phyloP scores from a whole-genome alignment of 495 filamentous ascomycete genomes.

The Glonium stellatum region DNA sequence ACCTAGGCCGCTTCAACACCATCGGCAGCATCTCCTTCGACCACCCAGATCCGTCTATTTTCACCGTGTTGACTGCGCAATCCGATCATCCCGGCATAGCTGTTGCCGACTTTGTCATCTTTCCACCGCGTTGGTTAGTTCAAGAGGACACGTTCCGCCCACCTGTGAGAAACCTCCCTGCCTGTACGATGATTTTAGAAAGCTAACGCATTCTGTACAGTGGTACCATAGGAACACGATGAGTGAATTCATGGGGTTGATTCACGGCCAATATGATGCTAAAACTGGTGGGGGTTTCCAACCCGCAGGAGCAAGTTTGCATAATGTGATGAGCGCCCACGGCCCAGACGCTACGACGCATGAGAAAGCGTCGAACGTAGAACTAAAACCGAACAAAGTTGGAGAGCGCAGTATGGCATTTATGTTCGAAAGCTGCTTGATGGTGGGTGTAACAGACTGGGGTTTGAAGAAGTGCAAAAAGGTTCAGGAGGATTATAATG shows the following conservation, averaged over 20 bases:
- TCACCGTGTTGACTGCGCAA: slow-evolving; percentile 69
- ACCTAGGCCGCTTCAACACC: slow-evolving; percentile 71
- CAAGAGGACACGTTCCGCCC: slow-evolving; percentile 72
- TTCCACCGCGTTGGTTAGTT: slow-evolving; percentile 76
- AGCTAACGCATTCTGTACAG: too few relatives aligned
- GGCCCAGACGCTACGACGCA: slow-evolving; percentile 53
- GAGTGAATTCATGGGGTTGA: slow-evolving; percentile 78
- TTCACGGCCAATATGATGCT: slow-evolving; percentile 62
- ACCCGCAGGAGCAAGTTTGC: slow-evolving; percentile 54
- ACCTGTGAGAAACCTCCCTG: slow-evolving; percentile 40
- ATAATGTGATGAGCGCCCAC: slow-evolving; percentile 60
- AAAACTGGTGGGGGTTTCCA: slow-evolving; percentile 59
- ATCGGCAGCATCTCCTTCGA: slow-evolving; percentile 69
- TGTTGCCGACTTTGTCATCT: slow-evolving; percentile 76
- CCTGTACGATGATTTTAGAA: too few relatives aligned
- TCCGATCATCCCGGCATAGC: slow-evolving; percentile 61
- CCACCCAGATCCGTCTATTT: slow-evolving; percentile 78
- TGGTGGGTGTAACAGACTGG: slow-evolving; percentile 92
- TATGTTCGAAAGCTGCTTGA: slow-evolving; percentile 60
- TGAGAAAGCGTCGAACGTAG: slow-evolving; percentile 52
- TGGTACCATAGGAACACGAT: slow-evolving; percentile 56
- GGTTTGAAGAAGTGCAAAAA: slow-evolving; percentile 75
- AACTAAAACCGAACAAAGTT: slow-evolving; percentile 52
- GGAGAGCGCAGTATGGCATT: slow-evolving; percentile 60
- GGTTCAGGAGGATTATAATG: slow-evolving; percentile 76